Conservation (phyloP, 1,284 basidiomycete genomes). For the Sutorius eximius region DNA sequence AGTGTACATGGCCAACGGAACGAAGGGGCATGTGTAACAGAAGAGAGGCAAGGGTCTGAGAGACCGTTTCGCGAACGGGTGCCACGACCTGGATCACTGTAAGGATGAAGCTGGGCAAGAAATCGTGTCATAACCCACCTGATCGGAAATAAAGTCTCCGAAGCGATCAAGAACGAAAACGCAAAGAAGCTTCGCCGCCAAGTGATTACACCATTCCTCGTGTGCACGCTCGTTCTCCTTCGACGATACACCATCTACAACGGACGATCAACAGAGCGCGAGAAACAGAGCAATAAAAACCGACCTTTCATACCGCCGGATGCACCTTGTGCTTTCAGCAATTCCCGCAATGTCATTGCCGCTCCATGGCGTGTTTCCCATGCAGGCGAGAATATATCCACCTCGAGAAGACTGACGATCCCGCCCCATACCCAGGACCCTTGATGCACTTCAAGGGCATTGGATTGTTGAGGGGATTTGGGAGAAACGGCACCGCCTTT, state of each 20-base stretch:
- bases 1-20: conserved; percentile 80
- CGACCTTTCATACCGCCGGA: conserved; percentile 79
- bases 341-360: conserved; percentile 86
- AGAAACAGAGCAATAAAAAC: conserved; percentile 3
- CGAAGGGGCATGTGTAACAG: conserved; percentile 82
- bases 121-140: conserved; percentile 41
- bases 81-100: conserved; percentile 72
- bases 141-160: conserved; percentile 96
- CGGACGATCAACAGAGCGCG: conserved; percentile 1
- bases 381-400: conserved; percentile 82
- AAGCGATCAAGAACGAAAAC: conserved; percentile 97
- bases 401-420: conserved; percentile 78
- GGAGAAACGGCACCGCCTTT: conserved; percentile 81
- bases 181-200: conserved; percentile 85
- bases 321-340: conserved; percentile 84
- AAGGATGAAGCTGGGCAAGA: not conserved
- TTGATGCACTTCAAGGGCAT: conserved; percentile 67
- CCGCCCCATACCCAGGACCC: conserved; percentile 91
- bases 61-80: conserved; percentile 95
- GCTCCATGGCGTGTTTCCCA: conserved; percentile 98
- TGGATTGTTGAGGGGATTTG: conserved; percentile 70
- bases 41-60: conserved; percentile 90
- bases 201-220: conserved; percentile 85
- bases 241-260: conserved; percentile 47
- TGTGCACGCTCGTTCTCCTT: conserved; percentile 68